These are phyloP conservation scores for Volvox africanus DNA, from an alignment of 139 green algal species.

Conservation along the genomic window DNA sequence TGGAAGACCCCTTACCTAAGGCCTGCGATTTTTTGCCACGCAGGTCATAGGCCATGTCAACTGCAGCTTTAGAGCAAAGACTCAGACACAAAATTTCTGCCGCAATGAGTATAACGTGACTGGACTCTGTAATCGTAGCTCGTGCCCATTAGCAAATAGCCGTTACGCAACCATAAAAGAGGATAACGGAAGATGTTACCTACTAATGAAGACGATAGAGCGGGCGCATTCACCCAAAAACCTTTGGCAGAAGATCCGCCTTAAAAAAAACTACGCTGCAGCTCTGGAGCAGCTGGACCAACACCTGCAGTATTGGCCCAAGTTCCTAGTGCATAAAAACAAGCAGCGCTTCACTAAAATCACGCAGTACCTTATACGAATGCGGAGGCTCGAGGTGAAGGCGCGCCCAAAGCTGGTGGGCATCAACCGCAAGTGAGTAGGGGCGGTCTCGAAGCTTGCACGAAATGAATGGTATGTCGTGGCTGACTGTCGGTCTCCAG, in stretches of 20 bases:
- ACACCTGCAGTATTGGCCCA: constrained; percentile 89
- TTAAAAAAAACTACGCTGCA: constrained; percentile 89
- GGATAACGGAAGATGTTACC: constrained; percentile 86
- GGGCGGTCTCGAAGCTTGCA: no score
- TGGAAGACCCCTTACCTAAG: background rate
- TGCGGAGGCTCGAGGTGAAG: constrained; percentile 90
- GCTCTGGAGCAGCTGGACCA: constrained; percentile 58
- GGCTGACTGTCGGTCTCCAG: no score
- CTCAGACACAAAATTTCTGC: constrained; percentile 96
- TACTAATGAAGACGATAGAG: constrained; percentile 99
- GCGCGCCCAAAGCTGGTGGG: constrained; percentile 89
- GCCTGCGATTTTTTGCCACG: background rate
- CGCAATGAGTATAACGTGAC: constrained; percentile 99
- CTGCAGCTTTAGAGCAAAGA: constrained; percentile 96
- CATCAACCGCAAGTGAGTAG: constrained; percentile 78
- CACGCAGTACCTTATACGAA: constrained; percentile 98
- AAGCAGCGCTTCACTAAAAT: constrained; percentile 99
- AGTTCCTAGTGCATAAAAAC: constrained; percentile 99
- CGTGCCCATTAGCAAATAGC: constrained; percentile 96
- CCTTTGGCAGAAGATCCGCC: constrained; percentile 95
- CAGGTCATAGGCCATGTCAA: constrained; percentile 97
- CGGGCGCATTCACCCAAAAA: constrained; percentile 94
- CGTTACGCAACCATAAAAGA: constrained; percentile 94
- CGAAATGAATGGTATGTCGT: no score
- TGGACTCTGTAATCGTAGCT: constrained; percentile 93